phyloP scores from a whole-genome alignment of 208 protist genomes.

The Kentomonas sorsogonicus region DNA sequence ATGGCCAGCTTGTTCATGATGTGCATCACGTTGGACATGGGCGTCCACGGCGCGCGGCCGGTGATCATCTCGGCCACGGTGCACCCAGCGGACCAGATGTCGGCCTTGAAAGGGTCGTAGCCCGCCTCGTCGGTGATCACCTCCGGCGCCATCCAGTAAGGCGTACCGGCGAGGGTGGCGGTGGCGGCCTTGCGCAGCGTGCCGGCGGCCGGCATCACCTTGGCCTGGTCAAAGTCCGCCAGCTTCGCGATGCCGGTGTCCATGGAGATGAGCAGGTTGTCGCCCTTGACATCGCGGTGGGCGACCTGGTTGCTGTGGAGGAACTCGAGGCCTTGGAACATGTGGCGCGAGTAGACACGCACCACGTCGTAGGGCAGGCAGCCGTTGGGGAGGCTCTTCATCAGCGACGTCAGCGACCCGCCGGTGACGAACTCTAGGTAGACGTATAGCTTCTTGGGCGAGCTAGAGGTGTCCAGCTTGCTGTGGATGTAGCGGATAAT shows the following conservation, averaged over 20 bases:
- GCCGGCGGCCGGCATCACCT: slow-evolving; percentile 86
- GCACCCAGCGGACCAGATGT: slow-evolving; percentile 89
- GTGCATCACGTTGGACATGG: slow-evolving; percentile 86
- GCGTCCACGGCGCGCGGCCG: slow-evolving; percentile 74
- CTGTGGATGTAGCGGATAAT: slow-evolving; percentile 90
- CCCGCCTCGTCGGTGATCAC: slow-evolving; percentile 88
- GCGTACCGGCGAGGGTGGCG: slow-evolving; percentile 82
- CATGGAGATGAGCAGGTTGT: slow-evolving; percentile 91
- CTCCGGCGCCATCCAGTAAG: slow-evolving; percentile 90
- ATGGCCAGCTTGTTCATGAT: slow-evolving; percentile 89
- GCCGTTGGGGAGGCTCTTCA: slow-evolving; percentile 79
- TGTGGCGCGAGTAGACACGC: slow-evolving; percentile 80
- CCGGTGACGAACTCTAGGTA: slow-evolving; percentile 92
- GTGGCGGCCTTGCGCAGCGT: slow-evolving; percentile 82
- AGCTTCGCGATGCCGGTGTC: slow-evolving; percentile 94
- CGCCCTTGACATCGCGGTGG: slow-evolving; percentile 89
- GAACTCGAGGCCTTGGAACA: slow-evolving; percentile 84
- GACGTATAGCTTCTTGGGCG: slow-evolving; percentile 80
- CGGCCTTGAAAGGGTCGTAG: slow-evolving; percentile 88
- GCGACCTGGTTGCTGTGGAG: slow-evolving; percentile 86
- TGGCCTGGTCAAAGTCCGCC: slow-evolving; percentile 97
- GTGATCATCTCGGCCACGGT: slow-evolving; percentile 90
- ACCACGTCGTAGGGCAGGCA: slow-evolving; percentile 73
- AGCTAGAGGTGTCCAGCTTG: slow-evolving; percentile 68
- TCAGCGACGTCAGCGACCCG: slow-evolving; percentile 84